Evolutionary conservation across 495 filamentous ascomycete species (phyloP).

Genomic region (Penicillium diatomitis): DNA sequence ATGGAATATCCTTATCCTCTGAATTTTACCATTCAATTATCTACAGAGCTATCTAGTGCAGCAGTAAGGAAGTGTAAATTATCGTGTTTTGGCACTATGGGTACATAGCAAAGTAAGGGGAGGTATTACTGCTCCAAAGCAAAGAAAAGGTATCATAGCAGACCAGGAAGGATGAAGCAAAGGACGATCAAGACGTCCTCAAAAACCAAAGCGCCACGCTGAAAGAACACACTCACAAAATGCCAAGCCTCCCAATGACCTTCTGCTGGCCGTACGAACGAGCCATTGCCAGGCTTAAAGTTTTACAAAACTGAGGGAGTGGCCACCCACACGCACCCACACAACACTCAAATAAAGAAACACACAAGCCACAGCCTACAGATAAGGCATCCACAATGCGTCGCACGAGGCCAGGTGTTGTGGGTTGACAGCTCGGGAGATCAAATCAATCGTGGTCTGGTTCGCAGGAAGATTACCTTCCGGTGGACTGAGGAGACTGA

Average conservation of each 20-base stretch:
- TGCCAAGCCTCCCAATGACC: conserved; percentile 11
- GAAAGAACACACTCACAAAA: conserved; percentile 10
- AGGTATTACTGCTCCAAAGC: no score
- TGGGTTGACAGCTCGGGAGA: conserved; percentile 78
- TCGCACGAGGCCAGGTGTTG: conserved; percentile 75
- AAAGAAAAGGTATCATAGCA: conserved; percentile 19
- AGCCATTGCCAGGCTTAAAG: no score
- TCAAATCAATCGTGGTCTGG: conserved; percentile 89
- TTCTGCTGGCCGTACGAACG: no score
- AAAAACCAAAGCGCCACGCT: conserved; percentile 28
- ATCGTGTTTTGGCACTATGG: background rate
- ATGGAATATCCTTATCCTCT: no score
- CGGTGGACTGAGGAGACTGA: conserved; percentile 60
- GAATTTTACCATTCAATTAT: no score
- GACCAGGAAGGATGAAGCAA: conserved; percentile 3
- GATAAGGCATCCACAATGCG: conserved; percentile 94
- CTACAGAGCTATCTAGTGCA: no score
- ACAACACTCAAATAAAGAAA: background rate
- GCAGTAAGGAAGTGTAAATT: no score
- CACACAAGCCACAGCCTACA: conserved; percentile 40
- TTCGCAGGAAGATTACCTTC: conserved; percentile 76
- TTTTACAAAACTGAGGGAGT: no score
- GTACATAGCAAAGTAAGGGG: no score
- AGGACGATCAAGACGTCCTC: conserved; percentile 1
- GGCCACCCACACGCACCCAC: no score